Base-by-base conservation (phyloP, 345 rosid species). In the Boechera divaricarpa region DNA sequence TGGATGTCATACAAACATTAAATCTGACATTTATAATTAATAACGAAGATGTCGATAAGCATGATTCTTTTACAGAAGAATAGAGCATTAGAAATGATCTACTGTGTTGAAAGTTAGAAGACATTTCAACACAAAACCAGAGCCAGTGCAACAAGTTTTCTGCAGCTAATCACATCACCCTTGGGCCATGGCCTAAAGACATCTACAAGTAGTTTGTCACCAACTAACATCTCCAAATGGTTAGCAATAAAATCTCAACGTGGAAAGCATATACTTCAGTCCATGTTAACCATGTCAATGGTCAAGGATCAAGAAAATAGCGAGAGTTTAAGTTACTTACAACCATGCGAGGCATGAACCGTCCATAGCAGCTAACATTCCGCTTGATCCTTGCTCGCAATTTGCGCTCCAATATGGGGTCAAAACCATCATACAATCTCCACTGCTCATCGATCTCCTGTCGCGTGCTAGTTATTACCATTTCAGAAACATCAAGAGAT, bases 361-460 rank as follows among this genome's bases (percentile, higher is more conserved):
- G 90, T 35, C 99, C 99, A 80, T 96, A 91, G 74, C 95, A 93
- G 92, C 97, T 91, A 72, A 96, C 99, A 80, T 89, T 90, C 54
- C 97, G 87, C 81, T 83, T 93, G 84, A 96, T 90, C 84, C 99
- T 91, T 33, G 95, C 99, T 69, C 98, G 79, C 81, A 96, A 68
- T 86, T 96, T 96, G 49, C 90, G 93, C 85, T 90, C 96, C 80
- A 96, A 77, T 28, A 96, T 79, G 6, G 98, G 97, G 79, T 96
- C 99, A 86, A 96, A 96, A 68, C 98, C 99, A 89, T 96, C 93
- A 85, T 96, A 96, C 83, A 96, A 80, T 53, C 93, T 92, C 98
- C 99, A 93, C 18, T 96, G 98, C 80, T 90, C 86, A 81, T 90
- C 99, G 44, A 93, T 91, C 82, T 96, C 99, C 81, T 96, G 99